A percentile compares a stretch with the other conserved stretches of the same genome.
phyloP scores from a whole-genome alignment of 139 green algal species.

The Chlorella sorokiniana region DNA sequence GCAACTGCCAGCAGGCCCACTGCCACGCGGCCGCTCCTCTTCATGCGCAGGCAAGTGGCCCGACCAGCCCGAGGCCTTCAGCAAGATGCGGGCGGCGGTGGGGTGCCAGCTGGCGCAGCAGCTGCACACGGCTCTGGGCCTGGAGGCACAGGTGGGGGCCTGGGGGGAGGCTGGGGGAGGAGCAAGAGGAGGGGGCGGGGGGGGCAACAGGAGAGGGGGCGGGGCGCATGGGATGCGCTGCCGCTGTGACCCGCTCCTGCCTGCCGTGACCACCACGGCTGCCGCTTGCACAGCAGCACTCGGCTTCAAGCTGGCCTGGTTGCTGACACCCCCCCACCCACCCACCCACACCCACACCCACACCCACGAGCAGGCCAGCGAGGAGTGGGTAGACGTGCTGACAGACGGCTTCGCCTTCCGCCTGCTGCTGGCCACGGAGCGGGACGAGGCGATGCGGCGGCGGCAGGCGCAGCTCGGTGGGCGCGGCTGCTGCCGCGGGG shows the following conservation, averaged over 20 bases:
- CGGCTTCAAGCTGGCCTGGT: background rate
- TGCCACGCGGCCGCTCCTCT: background rate
- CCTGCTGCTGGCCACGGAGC: slow-evolving; percentile 65
- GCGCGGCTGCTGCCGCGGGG: background rate
- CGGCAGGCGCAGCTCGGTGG: slow-evolving; percentile 13
- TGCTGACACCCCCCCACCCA: background rate
- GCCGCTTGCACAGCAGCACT: too few species aligned
- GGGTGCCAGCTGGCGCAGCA: slow-evolving; percentile 70
- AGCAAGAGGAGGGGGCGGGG: background rate
- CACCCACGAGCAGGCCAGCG: slow-evolving; percentile 12
- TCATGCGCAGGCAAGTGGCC: slow-evolving; percentile 66
- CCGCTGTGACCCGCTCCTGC: background rate
- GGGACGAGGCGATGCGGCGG: slow-evolving; percentile 55
- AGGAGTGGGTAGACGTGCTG: slow-evolving; percentile 74
- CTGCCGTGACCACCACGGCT: too few species aligned
- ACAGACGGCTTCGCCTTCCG: slow-evolving; percentile 80
- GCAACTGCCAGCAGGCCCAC: background rate
- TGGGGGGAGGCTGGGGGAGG: background rate
- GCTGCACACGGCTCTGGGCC: slow-evolving; percentile 55
- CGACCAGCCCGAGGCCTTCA: slow-evolving; percentile 59
- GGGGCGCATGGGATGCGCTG: background rate
- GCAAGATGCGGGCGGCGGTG: slow-evolving; percentile 77
- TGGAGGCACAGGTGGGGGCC: slow-evolving; percentile 37
- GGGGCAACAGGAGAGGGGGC: background rate
- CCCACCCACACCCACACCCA: background rate